These are phyloP conservation scores for Phylloporus rhodoxanthus DNA, from an alignment of 768 basidiomycete genomes.

Conservation along the genomic window DNA sequence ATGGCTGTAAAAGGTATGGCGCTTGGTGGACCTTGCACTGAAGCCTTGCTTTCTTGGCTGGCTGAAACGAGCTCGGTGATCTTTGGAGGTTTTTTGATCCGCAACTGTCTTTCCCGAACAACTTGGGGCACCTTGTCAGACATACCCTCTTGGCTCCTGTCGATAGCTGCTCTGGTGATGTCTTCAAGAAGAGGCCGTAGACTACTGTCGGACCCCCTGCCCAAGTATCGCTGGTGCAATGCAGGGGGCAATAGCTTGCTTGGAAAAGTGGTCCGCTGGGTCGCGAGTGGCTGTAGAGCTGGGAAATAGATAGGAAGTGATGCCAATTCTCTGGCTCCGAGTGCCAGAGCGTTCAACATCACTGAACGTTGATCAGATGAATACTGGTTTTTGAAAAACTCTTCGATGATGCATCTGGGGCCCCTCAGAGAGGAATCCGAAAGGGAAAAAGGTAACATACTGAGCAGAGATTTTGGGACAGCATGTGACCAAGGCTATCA, in stretches of 20 bases:
- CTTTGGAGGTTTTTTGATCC: conserved; percentile 46
- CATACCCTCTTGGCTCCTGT: conserved; percentile 49
- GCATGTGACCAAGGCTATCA: conserved; percentile 77
- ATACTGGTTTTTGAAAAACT: conserved; percentile 93
- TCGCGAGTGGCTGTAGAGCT: conserved; percentile 27
- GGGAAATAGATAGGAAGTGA: conserved; percentile 34
- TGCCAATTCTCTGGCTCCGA: conserved; percentile 82
- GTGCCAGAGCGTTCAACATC: conserved; percentile 79
- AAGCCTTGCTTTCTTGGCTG: conserved; percentile 15
- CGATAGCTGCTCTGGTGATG: conserved; percentile 58
- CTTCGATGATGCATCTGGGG: conserved; percentile 73
- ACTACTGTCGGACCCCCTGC: conserved; percentile 33
- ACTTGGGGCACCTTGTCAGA: conserved; percentile 55
- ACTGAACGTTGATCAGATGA: conserved; percentile 79
- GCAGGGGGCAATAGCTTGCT: conserved; percentile 70
- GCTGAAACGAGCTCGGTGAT: conserved; percentile 39
- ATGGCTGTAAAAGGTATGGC: conserved; percentile 53
- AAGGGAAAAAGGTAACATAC: conserved; percentile 41
- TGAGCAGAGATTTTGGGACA: conserved; percentile 73
- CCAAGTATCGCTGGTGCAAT: conserved; percentile 66
- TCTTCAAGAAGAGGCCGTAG: conserved; percentile 57
- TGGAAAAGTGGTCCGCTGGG: conserved; percentile 54
- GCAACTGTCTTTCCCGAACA: conserved; percentile 68
- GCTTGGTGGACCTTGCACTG: conserved; percentile 3
- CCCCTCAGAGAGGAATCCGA: conserved; percentile 1